Evolutionary conservation across 257 asterid species (phyloP), one percentile per base, ranked within the genome.

Genomic region (Prunella vulgaris): DNA sequence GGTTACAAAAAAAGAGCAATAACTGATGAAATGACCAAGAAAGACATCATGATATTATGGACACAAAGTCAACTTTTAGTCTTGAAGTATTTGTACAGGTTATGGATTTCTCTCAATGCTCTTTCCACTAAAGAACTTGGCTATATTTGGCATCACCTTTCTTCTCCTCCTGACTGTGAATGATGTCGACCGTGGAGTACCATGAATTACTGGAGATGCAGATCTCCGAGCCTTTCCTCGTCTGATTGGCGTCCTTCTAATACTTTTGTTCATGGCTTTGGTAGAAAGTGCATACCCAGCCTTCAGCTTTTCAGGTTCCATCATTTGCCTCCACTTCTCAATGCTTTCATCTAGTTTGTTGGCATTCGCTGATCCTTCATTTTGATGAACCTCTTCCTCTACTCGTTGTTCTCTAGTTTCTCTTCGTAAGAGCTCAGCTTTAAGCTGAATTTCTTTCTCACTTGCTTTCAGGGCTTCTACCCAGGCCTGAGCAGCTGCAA

Each of bases 401-500:
- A 75, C 76, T 66, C 70, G 82, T 15, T 75, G 76, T 72, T 87
- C 89, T 71, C 83, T 77, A 22, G 70, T 82, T 71, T 85, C 92
- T 70, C 84, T 75, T 78, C 80, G 65, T 17, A 79, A 33, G 67
- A 76, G 71, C 81, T 90, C 91, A 0, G 88, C 77, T 75, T 80
- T 80, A 71, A 83, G 77, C 48, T 81, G 77, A 14, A 83, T 86
- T 70, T 88, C 97, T 73, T 76, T 88, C 73, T 90, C 96, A 40
- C 90, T 87, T 53, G 92, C 96, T 80, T 87, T 86, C 25, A 90
- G 76, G 48, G 99, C 92, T 74, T 87, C 96, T 5, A 83, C 65
- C 99, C 99, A 93, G 27, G 99, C 97, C 80, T 82, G 81, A 60
- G 91, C 94, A 25, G 99, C 99, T 40, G 78, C 92, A 37, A 93